Evolutionary conservation across 352 stramenopile genomes (phyloP), one percentile per base, ranked within the genome.

Genomic region (Paralagenidium karlingii): DNA sequence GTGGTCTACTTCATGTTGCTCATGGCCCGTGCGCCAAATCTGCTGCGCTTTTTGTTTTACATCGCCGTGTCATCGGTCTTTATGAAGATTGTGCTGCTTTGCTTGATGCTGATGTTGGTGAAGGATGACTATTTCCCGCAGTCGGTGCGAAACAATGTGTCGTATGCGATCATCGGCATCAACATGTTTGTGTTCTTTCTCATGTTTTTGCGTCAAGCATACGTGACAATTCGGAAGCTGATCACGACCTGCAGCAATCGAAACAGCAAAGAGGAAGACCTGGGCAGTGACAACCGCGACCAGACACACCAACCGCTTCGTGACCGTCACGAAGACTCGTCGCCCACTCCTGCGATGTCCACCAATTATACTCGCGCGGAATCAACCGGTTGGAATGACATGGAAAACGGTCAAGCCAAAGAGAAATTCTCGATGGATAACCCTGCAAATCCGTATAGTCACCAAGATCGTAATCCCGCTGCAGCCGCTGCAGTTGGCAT

Each of bases 101-200:
- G 55, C 43, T 61, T 89, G 40, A 88, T 86, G 73, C 51, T 87
- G 21, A 60, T 88, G 43, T 59, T 92, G 37, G 68, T 73, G 15
- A 67, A 78, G 24, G 74, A 86, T 34, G 63, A 88, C 40, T 69
- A 75, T 34, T 88, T 92, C 50, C 78, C 78, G 4, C 78, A 92
- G 20, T 58, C 21, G 9, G 60, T 89, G 26, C 75, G 78, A 13
- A 73, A 92, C 47, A 86, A 87, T 33, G 73, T 86, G 36, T 60
- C 78, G 12, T 92, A 92, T 43, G 78, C 58, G 15, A 89, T 92
- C 55, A 85, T 92, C 32, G 74, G 68, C 26, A 56, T 85, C 40
- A 87, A 87, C 46, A 69, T 85, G 28, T 81, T 84, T 38, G 75
- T 88, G 46, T 91, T 88, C 53, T 69, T 75, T 20, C 45, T 91